Conservation (phyloP, 176 grass and related monocot genomes). For the Musa troglodytarum region DNA sequence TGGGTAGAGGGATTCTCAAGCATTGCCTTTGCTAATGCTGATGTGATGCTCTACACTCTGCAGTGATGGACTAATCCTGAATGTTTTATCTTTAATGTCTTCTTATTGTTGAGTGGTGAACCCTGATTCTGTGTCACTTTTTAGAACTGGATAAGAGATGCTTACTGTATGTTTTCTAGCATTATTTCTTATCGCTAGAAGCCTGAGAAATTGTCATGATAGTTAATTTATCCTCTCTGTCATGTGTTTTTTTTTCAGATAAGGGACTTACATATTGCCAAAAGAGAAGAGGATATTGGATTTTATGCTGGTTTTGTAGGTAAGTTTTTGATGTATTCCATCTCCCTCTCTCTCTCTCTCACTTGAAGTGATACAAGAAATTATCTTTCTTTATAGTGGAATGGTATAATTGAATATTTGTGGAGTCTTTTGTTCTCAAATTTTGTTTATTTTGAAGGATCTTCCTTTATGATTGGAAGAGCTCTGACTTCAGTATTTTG, state of each 20-base stretch:
- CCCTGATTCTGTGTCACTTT: background rate
- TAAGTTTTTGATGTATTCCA: slow-evolving; percentile 14
- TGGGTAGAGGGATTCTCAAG: too few species aligned
- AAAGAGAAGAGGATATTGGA: slow-evolving; percentile 65
- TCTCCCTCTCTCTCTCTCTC: background rate
- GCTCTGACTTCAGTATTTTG: slow-evolving; percentile 54
- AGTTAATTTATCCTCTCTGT: background rate
- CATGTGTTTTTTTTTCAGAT: slow-evolving; percentile 29
- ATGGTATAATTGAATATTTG: background rate
- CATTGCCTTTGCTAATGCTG: too few species aligned
- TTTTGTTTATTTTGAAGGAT: slow-evolving; percentile 32
- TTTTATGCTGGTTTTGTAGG: slow-evolving; percentile 75
- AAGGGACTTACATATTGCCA: slow-evolving; percentile 52
- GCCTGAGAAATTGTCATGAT: background rate
- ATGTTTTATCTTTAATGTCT: background rate
- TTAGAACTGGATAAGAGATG: too few species aligned
- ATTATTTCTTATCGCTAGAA: background rate
- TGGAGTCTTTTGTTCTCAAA: background rate
- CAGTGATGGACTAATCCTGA: too few species aligned
- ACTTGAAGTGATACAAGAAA: background rate
- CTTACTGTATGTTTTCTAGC: background rate
- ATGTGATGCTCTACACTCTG: too few species aligned
- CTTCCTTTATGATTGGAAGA: slow-evolving; percentile 56
- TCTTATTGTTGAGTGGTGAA: background rate
- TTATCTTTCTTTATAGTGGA: background rate